Evolutionary conservation across 257 asterid genomes (phyloP).

Genomic region (Capsicum rhomboideum): DNA sequence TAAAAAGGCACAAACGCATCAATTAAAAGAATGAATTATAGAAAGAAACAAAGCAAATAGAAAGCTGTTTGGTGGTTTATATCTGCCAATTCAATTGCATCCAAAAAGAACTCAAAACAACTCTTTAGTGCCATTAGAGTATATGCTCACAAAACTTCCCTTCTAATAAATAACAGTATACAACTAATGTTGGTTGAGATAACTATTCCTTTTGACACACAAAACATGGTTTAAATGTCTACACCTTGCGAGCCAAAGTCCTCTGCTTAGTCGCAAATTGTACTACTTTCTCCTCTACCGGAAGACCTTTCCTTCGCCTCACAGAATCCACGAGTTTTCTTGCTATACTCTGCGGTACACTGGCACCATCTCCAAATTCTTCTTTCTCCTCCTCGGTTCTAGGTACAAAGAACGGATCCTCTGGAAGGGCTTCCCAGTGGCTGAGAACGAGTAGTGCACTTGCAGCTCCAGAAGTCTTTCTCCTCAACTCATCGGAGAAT

Average conservation of each 20-base stretch:
- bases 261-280: constrained; percentile 83
- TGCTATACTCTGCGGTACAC: constrained; percentile 51
- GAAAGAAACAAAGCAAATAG: background rate
- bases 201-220: background rate
- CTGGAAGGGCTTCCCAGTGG: constrained; percentile 70
- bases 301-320: constrained; percentile 67
- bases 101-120: background rate
- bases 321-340: constrained; percentile 79
- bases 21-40: background rate
- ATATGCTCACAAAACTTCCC: background rate
- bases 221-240: constrained; percentile 11
- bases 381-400: constrained; percentile 82
- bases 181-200: background rate
- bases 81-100: background rate
- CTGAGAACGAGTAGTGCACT: constrained; percentile 85
- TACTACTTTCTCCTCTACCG: constrained; percentile 79
- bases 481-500: constrained; percentile 83
- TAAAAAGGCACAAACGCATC: too few species aligned
- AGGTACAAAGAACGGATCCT: constrained; percentile 85
- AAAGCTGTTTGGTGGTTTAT: background rate
- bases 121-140: background rate
- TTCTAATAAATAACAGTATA: background rate
- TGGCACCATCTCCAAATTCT: constrained; percentile 79
- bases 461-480: constrained; percentile 80
- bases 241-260: constrained; percentile 83